These are phyloP conservation scores for Pouteria campechiana DNA, from an alignment of 179 eudicot species.

Conservation along the genomic window DNA sequence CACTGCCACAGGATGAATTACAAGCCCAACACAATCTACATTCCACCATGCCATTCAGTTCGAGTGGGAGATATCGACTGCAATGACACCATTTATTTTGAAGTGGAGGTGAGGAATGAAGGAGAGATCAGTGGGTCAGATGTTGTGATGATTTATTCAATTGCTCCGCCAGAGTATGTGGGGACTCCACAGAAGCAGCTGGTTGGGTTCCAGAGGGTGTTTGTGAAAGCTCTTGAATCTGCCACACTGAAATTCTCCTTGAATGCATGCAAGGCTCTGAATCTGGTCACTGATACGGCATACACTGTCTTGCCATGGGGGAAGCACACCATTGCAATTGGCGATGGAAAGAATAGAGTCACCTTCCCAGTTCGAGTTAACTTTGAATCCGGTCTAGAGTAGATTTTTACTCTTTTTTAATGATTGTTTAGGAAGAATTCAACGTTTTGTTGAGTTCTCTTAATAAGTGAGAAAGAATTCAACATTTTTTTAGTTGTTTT, in stretches of 20 bases:
- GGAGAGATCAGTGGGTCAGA: no score
- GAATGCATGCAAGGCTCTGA: constrained; percentile 42
- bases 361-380: no score
- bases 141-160: no score
- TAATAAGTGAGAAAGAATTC: no score
- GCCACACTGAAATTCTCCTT: constrained; percentile 17
- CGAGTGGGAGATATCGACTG: constrained; percentile 30
- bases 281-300: constrained; percentile 41
- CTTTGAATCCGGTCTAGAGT: no score
- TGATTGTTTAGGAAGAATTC: no score
- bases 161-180: constrained; percentile 22
- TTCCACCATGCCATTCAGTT: constrained; percentile 24
- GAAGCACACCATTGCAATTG: constrained; percentile 9
- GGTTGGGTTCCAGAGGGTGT: constrained; percentile 47
- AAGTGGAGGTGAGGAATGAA: no score
- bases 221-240: constrained; percentile 16
- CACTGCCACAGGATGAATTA: no score
- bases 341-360: no score
- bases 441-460: no score
- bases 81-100: constrained; percentile 29
- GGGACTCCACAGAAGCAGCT: constrained; percentile 32
- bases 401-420: no score
- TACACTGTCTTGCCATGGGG: constrained; percentile 43
- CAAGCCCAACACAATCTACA: constrained; percentile 19
- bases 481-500: no score